Percentiles rank a stretch among this genome's conserved stretches.
phyloP scores from a whole-genome alignment of 1,139 yeast genomes.

The Geotrichum australiense region DNA sequence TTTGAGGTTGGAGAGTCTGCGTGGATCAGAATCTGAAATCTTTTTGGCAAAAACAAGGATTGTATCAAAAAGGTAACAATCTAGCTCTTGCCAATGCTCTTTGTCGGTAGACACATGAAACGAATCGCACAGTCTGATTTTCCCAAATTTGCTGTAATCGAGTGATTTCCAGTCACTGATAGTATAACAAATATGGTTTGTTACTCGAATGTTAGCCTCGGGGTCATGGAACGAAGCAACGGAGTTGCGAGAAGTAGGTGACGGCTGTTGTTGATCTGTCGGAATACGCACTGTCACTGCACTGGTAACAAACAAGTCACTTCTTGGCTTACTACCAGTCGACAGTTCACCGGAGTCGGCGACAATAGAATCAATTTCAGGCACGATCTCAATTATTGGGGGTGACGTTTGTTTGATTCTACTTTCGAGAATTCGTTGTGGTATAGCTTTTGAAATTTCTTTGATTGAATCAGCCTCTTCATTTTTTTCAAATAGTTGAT shows the following conservation, averaged over 20 bases:
- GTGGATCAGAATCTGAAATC: constrained; percentile 4
- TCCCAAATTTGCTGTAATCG: constrained; percentile 21
- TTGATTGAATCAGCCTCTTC: not conserved
- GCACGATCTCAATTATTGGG: constrained; percentile 18
- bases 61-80: constrained; percentile 24
- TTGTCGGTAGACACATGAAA: constrained; percentile 22
- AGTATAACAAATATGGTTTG: constrained; percentile 12
- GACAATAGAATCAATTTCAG: constrained; percentile 21
- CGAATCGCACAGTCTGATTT: constrained; percentile 21
- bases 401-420: constrained; percentile 15
- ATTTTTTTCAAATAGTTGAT: not conserved
- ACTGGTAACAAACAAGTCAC: constrained; percentile 15
- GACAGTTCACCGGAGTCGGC: constrained; percentile 3
- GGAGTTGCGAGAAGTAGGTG: constrained; percentile 11
- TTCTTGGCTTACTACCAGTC: constrained; percentile 5
- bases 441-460: constrained; percentile 16
- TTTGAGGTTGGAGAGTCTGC: constrained; percentile 17
- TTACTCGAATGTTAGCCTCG: constrained; percentile 6
- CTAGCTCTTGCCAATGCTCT: constrained; percentile 22
- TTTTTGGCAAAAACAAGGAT: constrained; percentile 21
- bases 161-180: constrained; percentile 21
- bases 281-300: constrained; percentile 16
- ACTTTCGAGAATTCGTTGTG: constrained; percentile 13
- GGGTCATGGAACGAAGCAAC: constrained; percentile 6
- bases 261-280: constrained; percentile 11